These are phyloP conservation scores for Miscanthus lutarioriparius DNA, from an alignment of 176 grass and related monocot genomes.

Conservation along the genomic window DNA sequence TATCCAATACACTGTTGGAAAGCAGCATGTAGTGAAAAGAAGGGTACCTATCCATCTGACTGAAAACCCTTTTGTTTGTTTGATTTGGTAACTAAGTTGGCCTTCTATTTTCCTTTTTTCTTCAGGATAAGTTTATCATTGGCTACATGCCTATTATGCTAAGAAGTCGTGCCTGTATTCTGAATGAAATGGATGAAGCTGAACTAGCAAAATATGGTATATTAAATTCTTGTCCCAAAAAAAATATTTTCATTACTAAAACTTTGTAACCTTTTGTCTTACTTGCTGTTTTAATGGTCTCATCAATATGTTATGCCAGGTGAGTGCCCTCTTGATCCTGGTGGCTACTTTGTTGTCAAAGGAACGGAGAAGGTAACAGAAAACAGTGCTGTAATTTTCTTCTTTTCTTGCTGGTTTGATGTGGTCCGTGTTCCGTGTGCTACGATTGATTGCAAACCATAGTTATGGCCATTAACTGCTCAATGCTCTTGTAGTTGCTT, in stretches of 20 bases:
- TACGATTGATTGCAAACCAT: neutral
- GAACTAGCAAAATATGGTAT: slow-evolving; percentile 42
- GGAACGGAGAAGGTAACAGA: slow-evolving; percentile 91
- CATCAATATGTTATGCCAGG: slow-evolving; percentile 48
- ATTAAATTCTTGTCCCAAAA: neutral
- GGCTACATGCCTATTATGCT: slow-evolving; percentile 92
- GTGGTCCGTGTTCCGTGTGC: neutral
- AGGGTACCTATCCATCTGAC: neutral
- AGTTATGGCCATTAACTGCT: neutral
- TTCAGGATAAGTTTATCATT: slow-evolving; percentile 53
- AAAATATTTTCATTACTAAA: neutral
- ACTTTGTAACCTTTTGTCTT: neutral
- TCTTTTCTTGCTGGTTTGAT: neutral
- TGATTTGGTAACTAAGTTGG: neutral
- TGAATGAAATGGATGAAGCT: slow-evolving; percentile 77
- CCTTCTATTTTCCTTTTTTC: neutral
- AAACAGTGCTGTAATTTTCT: neutral
- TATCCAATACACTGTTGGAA: slow-evolving; percentile 68
- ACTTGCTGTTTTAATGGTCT: slow-evolving; percentile 25
- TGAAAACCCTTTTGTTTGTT: neutral
- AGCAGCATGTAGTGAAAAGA: slow-evolving; percentile 19
- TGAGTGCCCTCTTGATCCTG: slow-evolving; percentile 93
- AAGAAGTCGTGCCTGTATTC: slow-evolving; percentile 62
- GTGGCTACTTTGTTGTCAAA: slow-evolving; percentile 94
- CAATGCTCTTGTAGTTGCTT: neutral